Evolutionary conservation across 2,329 filamentous ascomycete species (phyloP).

Genomic region (Pestalotiopsis sp.): DNA sequence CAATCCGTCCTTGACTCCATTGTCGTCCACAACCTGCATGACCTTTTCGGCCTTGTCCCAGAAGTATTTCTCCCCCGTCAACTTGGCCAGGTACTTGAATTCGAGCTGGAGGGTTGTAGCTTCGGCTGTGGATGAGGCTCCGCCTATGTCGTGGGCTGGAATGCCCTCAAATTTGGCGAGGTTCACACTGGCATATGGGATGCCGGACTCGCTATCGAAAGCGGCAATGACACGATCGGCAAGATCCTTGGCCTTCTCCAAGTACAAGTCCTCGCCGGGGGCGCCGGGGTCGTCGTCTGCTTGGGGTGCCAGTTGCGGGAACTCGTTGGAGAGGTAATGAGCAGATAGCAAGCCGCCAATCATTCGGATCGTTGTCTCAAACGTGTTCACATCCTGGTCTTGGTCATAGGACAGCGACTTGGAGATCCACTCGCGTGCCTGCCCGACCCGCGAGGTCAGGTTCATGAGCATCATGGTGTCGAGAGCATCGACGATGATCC

Average conservation of each 20-base stretch:
- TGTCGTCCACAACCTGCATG: conserved; percentile 86
- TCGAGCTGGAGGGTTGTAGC: conserved; percentile 90
- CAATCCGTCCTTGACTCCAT: conserved; percentile 76
- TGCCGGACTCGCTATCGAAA: conserved; percentile 82
- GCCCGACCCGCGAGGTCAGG: conserved; percentile 77
- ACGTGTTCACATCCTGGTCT: conserved; percentile 93
- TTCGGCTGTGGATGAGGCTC: conserved; percentile 92
- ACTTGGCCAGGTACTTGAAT: conserved; percentile 93
- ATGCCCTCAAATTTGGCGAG: conserved; percentile 75
- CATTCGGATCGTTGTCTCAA: conserved; percentile 98
- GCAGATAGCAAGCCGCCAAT: conserved; percentile 89
- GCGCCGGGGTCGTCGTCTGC: conserved; percentile 69
- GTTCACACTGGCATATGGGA: conserved; percentile 90
- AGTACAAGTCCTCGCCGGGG: conserved; percentile 84
- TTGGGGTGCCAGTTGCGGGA: conserved; percentile 76
- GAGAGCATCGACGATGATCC: conserved; percentile 96
- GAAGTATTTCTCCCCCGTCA: conserved; percentile 89
- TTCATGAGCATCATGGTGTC: conserved; percentile 99
- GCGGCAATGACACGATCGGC: conserved; percentile 85
- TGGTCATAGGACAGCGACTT: conserved; percentile 82
- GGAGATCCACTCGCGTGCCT: conserved; percentile 87
- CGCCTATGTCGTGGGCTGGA: conserved; percentile 78
- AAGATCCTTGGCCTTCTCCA: conserved; percentile 93
- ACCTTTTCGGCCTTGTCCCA: conserved; percentile 92
- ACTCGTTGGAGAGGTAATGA: conserved; percentile 87